Evolutionary conservation across 306 rosid genomes (phyloP).

Genomic region (Prosopis cineraria): DNA sequence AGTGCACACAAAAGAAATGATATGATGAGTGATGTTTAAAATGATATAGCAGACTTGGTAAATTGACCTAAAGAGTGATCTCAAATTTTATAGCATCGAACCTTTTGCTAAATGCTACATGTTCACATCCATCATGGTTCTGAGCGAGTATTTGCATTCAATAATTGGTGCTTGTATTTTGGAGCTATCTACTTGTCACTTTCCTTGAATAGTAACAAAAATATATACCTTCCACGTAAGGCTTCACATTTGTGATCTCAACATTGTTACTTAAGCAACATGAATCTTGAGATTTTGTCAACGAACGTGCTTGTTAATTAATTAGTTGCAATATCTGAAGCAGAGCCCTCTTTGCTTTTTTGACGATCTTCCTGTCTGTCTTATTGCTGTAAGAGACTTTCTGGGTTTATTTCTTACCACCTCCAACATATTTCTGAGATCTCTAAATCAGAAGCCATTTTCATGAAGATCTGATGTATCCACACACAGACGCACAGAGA

Average conservation of each 20-base stretch:
- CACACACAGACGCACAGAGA: neutral
- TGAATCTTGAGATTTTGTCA: neutral
- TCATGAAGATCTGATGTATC: neutral
- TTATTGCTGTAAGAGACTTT: too few species aligned
- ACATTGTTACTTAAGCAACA: neutral
- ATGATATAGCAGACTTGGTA: too few species aligned
- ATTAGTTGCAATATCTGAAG: neutral
- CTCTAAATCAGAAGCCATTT: neutral
- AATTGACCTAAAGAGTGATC: too few species aligned
- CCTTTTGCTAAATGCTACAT: neutral
- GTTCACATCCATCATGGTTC: too few species aligned
- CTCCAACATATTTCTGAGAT: neutral
- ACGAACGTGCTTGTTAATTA: neutral
- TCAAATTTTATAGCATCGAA: too few species aligned
- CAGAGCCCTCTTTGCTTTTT: neutral
- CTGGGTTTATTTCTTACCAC: neutral
- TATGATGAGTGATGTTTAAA: too few species aligned
- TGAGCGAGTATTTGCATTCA: neutral
- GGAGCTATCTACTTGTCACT: conserved; percentile 8
- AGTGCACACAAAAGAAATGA: too few species aligned
- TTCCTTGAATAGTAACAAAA: conserved; percentile 5
- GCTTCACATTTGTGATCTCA: too few species aligned
- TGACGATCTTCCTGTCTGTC: neutral
- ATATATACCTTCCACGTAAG: neutral
- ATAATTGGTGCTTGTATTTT: neutral